Base-by-base conservation (phyloP, 1,284 basidiomycete species). In the Ganoderma lucidum region DNA sequence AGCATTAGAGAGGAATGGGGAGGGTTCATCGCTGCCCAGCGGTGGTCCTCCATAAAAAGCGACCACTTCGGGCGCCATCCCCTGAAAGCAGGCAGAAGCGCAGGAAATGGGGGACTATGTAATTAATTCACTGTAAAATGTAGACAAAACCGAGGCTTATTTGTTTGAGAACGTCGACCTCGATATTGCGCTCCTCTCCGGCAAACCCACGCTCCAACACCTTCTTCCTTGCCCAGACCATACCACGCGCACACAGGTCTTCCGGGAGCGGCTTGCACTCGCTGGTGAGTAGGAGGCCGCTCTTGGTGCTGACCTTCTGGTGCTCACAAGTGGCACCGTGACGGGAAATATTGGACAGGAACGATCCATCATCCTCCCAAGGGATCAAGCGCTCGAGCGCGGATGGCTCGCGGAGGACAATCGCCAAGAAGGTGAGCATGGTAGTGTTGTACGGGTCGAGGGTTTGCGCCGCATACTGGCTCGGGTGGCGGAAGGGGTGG, bases 211-310 rank as follows among this genome's bases (percentile, higher is more conserved):
- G 88, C 78, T 96, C 95, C 78, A 93, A 98, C 1, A 98, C 91
- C 67, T 91, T 89, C 70, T 95, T 87, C 6, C 94, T 93, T 1
- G 95, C 92, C 97, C 97, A 99, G 72, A 95, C 94, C 90, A 97
- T 94, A 3, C 98, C 98, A 39, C 97, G 88, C 70, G 99, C 81
- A 75, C 94, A 95, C 96, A 96, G 98, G 79, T 99, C 98, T 80
- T 99, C 97, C 0, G 94, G 89, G 3, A 99, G 83, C 0, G 96
- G 93, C 15, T 87, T 83, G 66, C 87, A 90, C 8, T 87, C 86
- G 68, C 83, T 88, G 0, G 90, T 89, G 53, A 93, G 82, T 84
- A 93, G 87, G 12, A 82, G 58, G 3, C 67, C 71, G 55, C 70
- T 68, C 48, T n/a, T 77, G 17, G 62, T 69, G 41, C 67, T 77